These are phyloP conservation scores for Amanita molliuscula DNA, from an alignment of 768 basidiomycete species.

Conservation along the genomic window DNA sequence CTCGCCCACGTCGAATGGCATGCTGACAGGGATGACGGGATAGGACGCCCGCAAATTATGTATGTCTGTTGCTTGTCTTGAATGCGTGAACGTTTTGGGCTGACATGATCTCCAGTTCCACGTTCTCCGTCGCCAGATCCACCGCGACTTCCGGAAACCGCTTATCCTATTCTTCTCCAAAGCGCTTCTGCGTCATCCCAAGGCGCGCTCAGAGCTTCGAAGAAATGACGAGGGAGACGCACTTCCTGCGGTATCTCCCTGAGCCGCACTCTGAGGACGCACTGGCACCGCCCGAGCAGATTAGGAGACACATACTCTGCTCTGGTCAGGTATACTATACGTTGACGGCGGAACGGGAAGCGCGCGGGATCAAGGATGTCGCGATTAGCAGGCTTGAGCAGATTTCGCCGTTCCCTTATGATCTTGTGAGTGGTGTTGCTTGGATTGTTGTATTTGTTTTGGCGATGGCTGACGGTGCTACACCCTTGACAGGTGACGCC, in stretches of 20 bases:
- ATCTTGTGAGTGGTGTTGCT: conserved; percentile 46
- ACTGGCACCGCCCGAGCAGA: conserved; percentile 72
- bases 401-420: conserved; percentile 95
- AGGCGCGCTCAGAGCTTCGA: conserved; percentile 79
- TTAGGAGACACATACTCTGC: conserved; percentile 89
- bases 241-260: conserved; percentile 91
- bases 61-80: conserved; percentile 15
- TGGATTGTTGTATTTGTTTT: neutral
- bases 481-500: conserved; percentile 65
- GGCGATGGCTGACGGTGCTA: neutral
- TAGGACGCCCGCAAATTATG: conserved; percentile 92
- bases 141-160: conserved; percentile 99
- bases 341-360: conserved; percentile 83
- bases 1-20: neutral
- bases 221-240: conserved; percentile 83
- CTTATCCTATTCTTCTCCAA: conserved; percentile 97
- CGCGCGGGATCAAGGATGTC: conserved; percentile 83
- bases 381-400: conserved; percentile 95
- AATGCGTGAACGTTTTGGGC: neutral
- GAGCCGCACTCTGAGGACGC: conserved; percentile 58
- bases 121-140: conserved; percentile 91
- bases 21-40: conserved; percentile 6
- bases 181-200: conserved; percentile 89
- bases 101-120: conserved; percentile 54
- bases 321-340: conserved; percentile 92